Evolutionary conservation across 352 stramenopile genomes (phyloP).

Genomic region (Globisporangium carolinianum): DNA sequence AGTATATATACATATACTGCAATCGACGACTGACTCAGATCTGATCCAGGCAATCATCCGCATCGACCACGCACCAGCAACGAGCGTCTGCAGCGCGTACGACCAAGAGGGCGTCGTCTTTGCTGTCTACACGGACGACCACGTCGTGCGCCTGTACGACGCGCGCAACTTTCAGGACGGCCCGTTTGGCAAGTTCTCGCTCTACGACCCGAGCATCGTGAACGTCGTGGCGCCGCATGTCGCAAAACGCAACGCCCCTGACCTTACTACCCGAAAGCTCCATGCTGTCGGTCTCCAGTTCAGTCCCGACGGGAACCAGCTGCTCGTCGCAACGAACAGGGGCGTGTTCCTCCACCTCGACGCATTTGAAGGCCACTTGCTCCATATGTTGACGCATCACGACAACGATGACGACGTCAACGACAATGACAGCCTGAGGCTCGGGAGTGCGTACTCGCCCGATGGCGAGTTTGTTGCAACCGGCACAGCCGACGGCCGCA

Average conservation of each 20-base stretch:
- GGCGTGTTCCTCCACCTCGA: constrained; percentile 79
- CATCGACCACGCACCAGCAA: constrained; percentile 50
- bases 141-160: constrained; percentile 86
- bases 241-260: constrained; percentile 37
- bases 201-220: constrained; percentile 71
- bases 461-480: constrained; percentile 73
- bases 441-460: constrained; percentile 61
- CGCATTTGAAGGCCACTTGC: constrained; percentile 74
- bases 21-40: neutral
- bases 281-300: constrained; percentile 79
- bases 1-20: too few species aligned
- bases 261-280: constrained; percentile 48
- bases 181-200: constrained; percentile 83
- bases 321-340: constrained; percentile 78
- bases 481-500: constrained; percentile 61
- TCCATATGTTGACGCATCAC: constrained; percentile 69
- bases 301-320: constrained; percentile 77
- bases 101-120: constrained; percentile 83
- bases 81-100: constrained; percentile 66
- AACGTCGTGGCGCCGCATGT: constrained; percentile 56
- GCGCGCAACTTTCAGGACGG: constrained; percentile 83
- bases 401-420: neutral
- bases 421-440: constrained; percentile 23
- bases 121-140: constrained; percentile 78
- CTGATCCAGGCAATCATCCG: constrained; percentile 47